Percentiles rank a stretch among this genome's conserved stretches.
Conservation (phyloP, 2,329 filamentous ascomycete species). For the Sordariomycetes sp. region DNA sequence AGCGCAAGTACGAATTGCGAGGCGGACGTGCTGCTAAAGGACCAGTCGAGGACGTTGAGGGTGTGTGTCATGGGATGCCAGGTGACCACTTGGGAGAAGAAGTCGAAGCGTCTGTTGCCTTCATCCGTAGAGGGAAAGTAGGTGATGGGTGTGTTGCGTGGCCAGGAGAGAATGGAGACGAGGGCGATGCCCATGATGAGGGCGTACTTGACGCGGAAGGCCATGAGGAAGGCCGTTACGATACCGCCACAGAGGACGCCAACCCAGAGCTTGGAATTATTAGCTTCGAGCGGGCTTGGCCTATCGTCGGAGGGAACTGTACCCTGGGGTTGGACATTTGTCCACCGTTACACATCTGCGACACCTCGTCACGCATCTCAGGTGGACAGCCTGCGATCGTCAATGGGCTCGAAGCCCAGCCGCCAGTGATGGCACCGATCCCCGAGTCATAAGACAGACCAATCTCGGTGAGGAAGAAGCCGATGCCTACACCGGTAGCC, state of each 20-base stretch:
- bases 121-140: conserved; percentile 60
- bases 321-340: conserved; percentile 73
- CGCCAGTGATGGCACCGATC: conserved; percentile 73
- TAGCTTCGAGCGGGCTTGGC: neutral
- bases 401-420: conserved; percentile 54
- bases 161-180: conserved; percentile 65
- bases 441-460: conserved; percentile 70
- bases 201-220: conserved; percentile 65
- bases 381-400: conserved; percentile 65
- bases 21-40: conserved; percentile 37
- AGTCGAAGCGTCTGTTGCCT: conserved; percentile 58
- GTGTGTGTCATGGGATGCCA: conserved; percentile 62
- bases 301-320: conserved; percentile 5
- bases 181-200: conserved; percentile 65
- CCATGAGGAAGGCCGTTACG: conserved; percentile 72
- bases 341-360: conserved; percentile 42
- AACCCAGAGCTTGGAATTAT: conserved; percentile 60
- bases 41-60: conserved; percentile 58
- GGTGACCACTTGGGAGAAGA: conserved; percentile 63
- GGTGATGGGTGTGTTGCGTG: conserved; percentile 59
- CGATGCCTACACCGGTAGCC: conserved; percentile 56
- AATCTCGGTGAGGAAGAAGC: conserved; percentile 54
- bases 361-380: conserved; percentile 36
- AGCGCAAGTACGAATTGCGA: conserved; percentile 61
- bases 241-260: conserved; percentile 75